Base-by-base conservation (phyloP, 2,329 filamentous ascomycete genomes). In the Helminthosporium solani region DNA sequence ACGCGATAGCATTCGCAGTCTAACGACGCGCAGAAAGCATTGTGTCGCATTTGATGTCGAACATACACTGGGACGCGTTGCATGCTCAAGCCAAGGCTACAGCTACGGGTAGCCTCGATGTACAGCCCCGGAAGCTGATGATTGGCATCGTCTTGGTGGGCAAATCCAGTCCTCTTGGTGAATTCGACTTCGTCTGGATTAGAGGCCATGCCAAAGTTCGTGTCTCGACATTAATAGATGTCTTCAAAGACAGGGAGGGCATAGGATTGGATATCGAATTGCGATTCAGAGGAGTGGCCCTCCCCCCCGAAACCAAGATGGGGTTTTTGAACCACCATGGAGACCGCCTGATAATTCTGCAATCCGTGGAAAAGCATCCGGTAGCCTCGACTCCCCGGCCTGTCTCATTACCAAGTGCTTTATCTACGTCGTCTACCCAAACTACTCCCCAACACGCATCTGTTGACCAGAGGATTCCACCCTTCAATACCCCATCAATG, bases 161-260 rank as follows among this genome's bases (percentile, higher is more conserved):
- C 15, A 58, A 55, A 23, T 23, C 44, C 3, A 47, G 53, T 3
- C 25, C 38, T 4, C 33, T 61, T 2, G 16, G 25, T 7, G 55
- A 64, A 33, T 7, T 20, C 1, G 63, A 70, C 37, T 68, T 72
- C 38, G 42, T 70, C 1, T 74, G 70, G 67, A 58, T 72, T 44
- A 65, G 66, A 28, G 61, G 56, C 14, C 56, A 66, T 40, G 28
- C 39, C 58, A 63, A 60, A 54, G 56, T 60, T 2, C 46, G 52
- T 1, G 44, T 61, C 8, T 37, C 54, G 11, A 56, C 49, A 25
- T 50, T 67, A 25, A 25, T 44, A 3, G 35, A 54, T 11, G 50
- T 52, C 7, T 64, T 60, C 41, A 38, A 44, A 7, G 16, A 36
- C 5, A 39, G 42, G 11, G 44, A 40, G 19, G 33, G 47, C 14